A percentile compares a stretch with the other conserved stretches of the same genome.
Evolutionary conservation across 768 basidiomycete genomes (phyloP).

Genomic region (Pleurotus salmoneostramineus): DNA sequence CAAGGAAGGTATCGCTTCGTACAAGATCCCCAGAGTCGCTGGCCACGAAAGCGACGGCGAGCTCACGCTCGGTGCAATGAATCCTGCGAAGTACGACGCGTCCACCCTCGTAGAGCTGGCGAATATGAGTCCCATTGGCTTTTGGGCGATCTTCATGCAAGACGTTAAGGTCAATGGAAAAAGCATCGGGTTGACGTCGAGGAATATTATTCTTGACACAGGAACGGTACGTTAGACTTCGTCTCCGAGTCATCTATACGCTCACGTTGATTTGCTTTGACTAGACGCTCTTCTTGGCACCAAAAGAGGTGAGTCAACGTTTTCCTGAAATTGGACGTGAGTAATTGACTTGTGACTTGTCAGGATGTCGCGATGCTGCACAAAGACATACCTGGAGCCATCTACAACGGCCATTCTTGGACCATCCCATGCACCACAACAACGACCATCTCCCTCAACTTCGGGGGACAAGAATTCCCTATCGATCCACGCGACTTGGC

Average conservation of each 20-base stretch:
- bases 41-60: slow-evolving; percentile 55
- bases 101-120: slow-evolving; percentile 40
- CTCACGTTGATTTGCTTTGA: background rate
- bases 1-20: slow-evolving; percentile 54
- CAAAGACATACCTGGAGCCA: slow-evolving; percentile 49
- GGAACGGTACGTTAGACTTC: slow-evolving; percentile 21
- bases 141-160: slow-evolving; percentile 62
- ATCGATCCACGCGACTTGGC: slow-evolving; percentile 58
- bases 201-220: slow-evolving; percentile 54
- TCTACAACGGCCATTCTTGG: slow-evolving; percentile 45
- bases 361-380: slow-evolving; percentile 57
- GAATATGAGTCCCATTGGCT: slow-evolving; percentile 50
- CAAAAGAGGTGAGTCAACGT: slow-evolving; percentile 6
- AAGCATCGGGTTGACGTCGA: slow-evolving; percentile 33
- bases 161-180: slow-evolving; percentile 45
- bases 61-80: slow-evolving; percentile 58
- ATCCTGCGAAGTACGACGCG: slow-evolving; percentile 48
- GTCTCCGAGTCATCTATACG: no score
- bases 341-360: slow-evolving; percentile 4
- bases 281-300: slow-evolving; percentile 9
- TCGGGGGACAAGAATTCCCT: slow-evolving; percentile 55
- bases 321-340: background rate
- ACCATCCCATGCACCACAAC: slow-evolving; percentile 64
- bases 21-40: slow-evolving; percentile 60
- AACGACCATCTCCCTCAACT: slow-evolving; percentile 48